Base-by-base conservation (phyloP, 345 rosid species). In the Euclidium syriacum region DNA sequence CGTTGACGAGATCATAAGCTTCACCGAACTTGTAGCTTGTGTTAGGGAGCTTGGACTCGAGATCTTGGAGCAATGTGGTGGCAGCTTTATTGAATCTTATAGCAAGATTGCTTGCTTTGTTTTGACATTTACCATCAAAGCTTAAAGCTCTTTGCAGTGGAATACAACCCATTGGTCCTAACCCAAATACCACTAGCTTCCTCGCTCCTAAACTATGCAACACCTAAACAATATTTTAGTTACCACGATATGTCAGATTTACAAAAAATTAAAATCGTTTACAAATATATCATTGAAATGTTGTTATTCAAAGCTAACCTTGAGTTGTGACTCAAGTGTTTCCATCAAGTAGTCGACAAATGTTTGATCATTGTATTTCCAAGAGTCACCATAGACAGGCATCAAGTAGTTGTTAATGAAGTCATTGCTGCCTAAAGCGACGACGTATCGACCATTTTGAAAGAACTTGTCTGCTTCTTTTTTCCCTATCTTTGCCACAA, bases 131-230 rank as follows among this genome's bases (percentile, higher is more conserved):
- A 2, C 97, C 96, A 3, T 73, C 59, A 1, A 86, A 47, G 33
- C 85, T 85, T 24, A 89, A 50, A 34, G 91, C 91, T 81, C 98
- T 87, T 75, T 92, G 98, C 0, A 92, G 86, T 15, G 98, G 98
- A 57, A 92, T 92, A 62, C 98, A 92, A n/a, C 98, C 96, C 92
- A 92, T 92, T 18, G 98, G 98, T 38, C 88, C 97, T 43, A 92
- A 72, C 24, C 98, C 98, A 51, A 89, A 89, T 56, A 85, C 94
- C 83, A 92, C 79, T 26, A 92, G 44, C 71, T 85, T 64, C 68
- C 91, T 74, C 5, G 95, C 96, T 19, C 96, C 98, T 32, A 89
- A 52, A 12, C 77, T 46, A 52, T 90, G 90, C 70, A 87, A 35
- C 52, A 66, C 20, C 96, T 88, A 69, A 6, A 51, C 8, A 9